These are phyloP conservation scores for Ilyonectria robusta DNA, from an alignment of 2,329 filamentous ascomycete genomes.

Conservation along the genomic window DNA sequence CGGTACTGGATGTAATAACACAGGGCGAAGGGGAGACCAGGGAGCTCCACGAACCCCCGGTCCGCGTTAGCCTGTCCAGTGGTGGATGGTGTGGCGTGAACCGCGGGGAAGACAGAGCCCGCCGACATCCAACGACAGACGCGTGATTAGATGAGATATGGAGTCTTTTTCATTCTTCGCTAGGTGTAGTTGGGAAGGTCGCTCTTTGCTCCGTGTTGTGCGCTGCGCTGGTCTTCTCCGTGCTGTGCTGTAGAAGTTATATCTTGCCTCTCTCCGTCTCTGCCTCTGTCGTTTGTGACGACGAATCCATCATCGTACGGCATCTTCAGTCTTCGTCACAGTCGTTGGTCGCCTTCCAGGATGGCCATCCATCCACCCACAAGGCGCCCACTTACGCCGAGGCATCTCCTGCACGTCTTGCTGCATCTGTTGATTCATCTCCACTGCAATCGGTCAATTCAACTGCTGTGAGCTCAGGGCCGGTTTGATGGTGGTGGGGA, in stretches of 20 bases:
- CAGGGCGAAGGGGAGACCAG: background rate
- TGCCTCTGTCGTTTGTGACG: background rate
- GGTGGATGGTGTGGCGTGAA: slow-evolving; percentile 23
- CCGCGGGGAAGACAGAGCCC: slow-evolving; percentile 25
- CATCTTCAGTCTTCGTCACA: background rate
- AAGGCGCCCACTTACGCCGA: background rate
- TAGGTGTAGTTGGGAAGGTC: slow-evolving; percentile 19
- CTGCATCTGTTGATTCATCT: slow-evolving; percentile 10
- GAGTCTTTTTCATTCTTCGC: slow-evolving; percentile 14
- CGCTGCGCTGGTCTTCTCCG: background rate
- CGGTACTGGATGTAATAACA: background rate
- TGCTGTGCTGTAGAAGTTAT: background rate
- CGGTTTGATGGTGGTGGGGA: slow-evolving; percentile 27
- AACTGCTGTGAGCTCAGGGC: slow-evolving; percentile 8
- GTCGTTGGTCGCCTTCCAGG: background rate
- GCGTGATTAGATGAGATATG: slow-evolving; percentile 32
- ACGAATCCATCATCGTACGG: background rate
- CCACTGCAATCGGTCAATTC: slow-evolving; percentile 8
- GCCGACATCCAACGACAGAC: slow-evolving; percentile 17
- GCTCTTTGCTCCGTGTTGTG: slow-evolving; percentile 1
- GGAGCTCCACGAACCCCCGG: background rate
- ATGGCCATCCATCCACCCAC: background rate
- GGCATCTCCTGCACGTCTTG: background rate
- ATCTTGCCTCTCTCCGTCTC: background rate
- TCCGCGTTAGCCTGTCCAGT: slow-evolving; percentile 32